These are phyloP conservation scores for Anisodus acutangulus DNA, from an alignment of 257 asterid species.

Conservation along the genomic window DNA sequence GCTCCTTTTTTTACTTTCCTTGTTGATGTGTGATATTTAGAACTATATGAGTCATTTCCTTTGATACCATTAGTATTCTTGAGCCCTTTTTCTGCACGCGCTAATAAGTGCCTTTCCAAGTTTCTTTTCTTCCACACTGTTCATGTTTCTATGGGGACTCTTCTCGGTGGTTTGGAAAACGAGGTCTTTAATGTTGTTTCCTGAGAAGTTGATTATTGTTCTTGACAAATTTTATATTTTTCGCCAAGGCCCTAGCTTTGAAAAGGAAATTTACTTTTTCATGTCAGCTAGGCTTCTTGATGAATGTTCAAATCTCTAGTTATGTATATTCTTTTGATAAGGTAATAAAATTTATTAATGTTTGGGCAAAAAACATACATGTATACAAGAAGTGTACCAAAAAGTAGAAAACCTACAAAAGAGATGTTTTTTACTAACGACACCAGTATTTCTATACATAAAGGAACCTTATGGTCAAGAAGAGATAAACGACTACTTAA, in stretches of 20 bases:
- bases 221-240: not conserved
- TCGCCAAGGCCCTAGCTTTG: not conserved
- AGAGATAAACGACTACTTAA: not conserved
- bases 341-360: not conserved
- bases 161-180: not conserved
- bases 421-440: not conserved
- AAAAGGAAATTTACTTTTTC: not conserved
- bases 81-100: not conserved
- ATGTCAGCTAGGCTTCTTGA: not conserved
- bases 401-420: not conserved
- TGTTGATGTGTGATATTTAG: not conserved
- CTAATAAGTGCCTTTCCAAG: not conserved
- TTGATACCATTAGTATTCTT: conserved; percentile 2
- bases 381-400: not conserved
- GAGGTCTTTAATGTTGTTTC: not conserved
- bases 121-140: not conserved
- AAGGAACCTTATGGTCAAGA: too few relatives aligned
- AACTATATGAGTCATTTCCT: conserved; percentile 1
- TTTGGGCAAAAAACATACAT: not conserved
- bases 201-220: not conserved
- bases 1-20: not conserved
- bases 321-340: not conserved
- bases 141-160: not conserved
- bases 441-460: too few relatives aligned
- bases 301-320: not conserved